Evolutionary conservation across 2,329 filamentous ascomycete genomes (phyloP).

Genomic region (Aspergillus melleus): DNA sequence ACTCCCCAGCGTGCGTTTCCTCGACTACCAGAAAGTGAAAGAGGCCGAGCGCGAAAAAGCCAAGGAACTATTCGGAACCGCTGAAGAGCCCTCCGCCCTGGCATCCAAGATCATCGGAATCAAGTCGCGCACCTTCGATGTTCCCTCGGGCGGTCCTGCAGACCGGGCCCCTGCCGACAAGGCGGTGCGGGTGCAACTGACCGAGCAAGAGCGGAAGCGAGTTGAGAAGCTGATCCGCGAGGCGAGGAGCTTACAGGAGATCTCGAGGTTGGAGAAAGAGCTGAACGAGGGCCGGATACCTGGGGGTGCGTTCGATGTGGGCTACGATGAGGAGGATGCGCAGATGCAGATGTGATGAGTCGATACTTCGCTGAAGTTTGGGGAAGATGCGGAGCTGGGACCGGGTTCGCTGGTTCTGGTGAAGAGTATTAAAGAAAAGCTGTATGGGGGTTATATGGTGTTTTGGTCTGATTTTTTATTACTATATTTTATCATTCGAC

Average conservation of each 20-base stretch:
- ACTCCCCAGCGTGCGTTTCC: constrained; percentile 79
- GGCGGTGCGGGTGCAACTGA: constrained; percentile 78
- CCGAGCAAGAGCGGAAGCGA: constrained; percentile 80
- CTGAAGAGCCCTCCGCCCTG: constrained; percentile 73
- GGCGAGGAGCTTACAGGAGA: constrained; percentile 86
- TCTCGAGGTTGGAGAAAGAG: constrained; percentile 86
- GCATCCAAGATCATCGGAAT: constrained; percentile 81
- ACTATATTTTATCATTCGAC: background rate
- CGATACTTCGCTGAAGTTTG: background rate
- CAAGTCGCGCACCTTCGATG: constrained; percentile 75
- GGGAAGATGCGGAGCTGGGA: background rate
- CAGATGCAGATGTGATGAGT: constrained; percentile 39
- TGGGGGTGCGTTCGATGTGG: constrained; percentile 52
- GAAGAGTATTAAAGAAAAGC: background rate
- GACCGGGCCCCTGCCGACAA: constrained; percentile 52
- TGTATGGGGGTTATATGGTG: background rate
- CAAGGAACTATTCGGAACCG: constrained; percentile 77
- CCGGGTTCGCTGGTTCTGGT: background rate
- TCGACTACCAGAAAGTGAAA: constrained; percentile 92
- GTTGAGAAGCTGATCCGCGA: constrained; percentile 85
- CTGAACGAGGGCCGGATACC: constrained; percentile 86
- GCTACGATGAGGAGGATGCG: constrained; percentile 33
- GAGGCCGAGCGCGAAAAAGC: constrained; percentile 77
- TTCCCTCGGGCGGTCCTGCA: constrained; percentile 39
- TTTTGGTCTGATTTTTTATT: background rate